These are phyloP conservation scores for Hypholoma sublateritium DNA, from an alignment of 768 basidiomycete species.

Conservation along the genomic window DNA sequence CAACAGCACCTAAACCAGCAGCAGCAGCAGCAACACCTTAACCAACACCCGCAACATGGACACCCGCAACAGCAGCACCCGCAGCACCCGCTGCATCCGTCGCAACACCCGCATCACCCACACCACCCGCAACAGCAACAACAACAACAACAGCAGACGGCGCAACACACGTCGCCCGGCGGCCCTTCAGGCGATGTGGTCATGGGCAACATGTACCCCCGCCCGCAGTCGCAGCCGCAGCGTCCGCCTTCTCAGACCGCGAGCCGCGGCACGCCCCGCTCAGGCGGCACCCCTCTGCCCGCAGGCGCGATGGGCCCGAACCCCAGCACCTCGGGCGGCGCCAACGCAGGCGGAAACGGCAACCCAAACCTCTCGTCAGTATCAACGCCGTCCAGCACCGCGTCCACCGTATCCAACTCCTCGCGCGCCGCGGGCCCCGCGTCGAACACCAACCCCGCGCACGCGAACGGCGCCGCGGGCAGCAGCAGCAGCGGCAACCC, in stretches of 20 bases:
- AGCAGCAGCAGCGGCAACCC: not conserved
- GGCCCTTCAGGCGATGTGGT: slow-evolving; percentile 17
- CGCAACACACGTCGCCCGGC: slow-evolving; percentile 21
- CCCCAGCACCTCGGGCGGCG: not conserved
- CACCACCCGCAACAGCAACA: not conserved
- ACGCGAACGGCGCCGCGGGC: not conserved
- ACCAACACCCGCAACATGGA: slow-evolving; percentile 1
- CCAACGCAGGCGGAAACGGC: not conserved
- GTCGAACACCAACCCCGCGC: not conserved
- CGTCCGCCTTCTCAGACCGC: slow-evolving; percentile 49
- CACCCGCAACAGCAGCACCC: slow-evolving; percentile 8
- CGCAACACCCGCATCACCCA: not conserved
- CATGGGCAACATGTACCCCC: slow-evolving; percentile 36
- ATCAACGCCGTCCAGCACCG: not conserved
- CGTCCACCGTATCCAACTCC: not conserved
- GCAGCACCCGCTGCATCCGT: slow-evolving; percentile 1
- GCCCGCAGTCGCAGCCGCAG: slow-evolving; percentile 64
- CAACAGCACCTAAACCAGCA: slow-evolving; percentile 28
- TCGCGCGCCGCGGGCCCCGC: not conserved
- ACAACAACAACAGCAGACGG: slow-evolving; percentile 20
- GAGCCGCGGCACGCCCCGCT: slow-evolving; percentile 28
- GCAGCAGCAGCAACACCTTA: not conserved
- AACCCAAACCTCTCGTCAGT: not conserved
- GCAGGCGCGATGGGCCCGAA: slow-evolving; percentile 21
- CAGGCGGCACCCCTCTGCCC: slow-evolving; percentile 20